These are phyloP conservation scores for Chalaropsis ovoidea DNA, from an alignment of 2,329 filamentous ascomycete species.

Conservation along the genomic window DNA sequence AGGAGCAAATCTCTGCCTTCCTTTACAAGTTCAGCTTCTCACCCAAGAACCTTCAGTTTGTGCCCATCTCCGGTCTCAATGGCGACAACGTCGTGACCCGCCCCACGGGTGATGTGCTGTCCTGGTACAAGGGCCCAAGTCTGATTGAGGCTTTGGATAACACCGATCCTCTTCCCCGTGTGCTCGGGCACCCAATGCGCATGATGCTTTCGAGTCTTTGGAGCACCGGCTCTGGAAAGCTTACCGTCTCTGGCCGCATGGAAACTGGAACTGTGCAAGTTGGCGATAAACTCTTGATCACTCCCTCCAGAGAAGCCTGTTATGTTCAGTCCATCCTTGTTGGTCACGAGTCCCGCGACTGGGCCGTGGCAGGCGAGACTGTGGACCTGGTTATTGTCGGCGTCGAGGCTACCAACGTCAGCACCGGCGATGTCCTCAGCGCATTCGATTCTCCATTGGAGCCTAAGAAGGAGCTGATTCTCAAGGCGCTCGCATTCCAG, in stretches of 20 bases:
- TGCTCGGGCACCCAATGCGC: slow-evolving; percentile 68
- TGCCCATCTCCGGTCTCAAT: slow-evolving; percentile 80
- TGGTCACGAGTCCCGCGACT: slow-evolving; percentile 63
- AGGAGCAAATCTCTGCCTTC: slow-evolving; percentile 72
- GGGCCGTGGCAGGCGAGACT: slow-evolving; percentile 88
- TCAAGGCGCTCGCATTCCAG: slow-evolving; percentile 82
- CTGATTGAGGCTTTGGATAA: slow-evolving; percentile 75
- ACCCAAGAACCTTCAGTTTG: slow-evolving; percentile 68
- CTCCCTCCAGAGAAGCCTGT: slow-evolving; percentile 69
- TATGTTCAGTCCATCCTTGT: slow-evolving; percentile 73
- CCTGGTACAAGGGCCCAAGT: slow-evolving; percentile 74
- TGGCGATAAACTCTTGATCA: slow-evolving; percentile 67
- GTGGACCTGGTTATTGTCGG: slow-evolving; percentile 72
- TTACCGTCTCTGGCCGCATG: slow-evolving; percentile 77
- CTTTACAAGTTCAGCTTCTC: slow-evolving; percentile 73
- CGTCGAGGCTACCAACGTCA: slow-evolving; percentile 74
- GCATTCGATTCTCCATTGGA: slow-evolving; percentile 54
- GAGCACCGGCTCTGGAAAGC: slow-evolving; percentile 63
- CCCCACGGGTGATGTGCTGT: slow-evolving; percentile 36
- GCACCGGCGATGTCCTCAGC: slow-evolving; percentile 80
- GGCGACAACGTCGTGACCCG: slow-evolving; percentile 73
- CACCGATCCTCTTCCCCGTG: slow-evolving; percentile 58
- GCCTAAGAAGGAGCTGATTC: slow-evolving; percentile 62
- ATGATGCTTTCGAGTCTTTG: slow-evolving; percentile 85
- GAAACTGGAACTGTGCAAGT: slow-evolving; percentile 75